Evolutionary conservation across 306 rosid genomes (phyloP).

Genomic region (Adenanthera pavonina): DNA sequence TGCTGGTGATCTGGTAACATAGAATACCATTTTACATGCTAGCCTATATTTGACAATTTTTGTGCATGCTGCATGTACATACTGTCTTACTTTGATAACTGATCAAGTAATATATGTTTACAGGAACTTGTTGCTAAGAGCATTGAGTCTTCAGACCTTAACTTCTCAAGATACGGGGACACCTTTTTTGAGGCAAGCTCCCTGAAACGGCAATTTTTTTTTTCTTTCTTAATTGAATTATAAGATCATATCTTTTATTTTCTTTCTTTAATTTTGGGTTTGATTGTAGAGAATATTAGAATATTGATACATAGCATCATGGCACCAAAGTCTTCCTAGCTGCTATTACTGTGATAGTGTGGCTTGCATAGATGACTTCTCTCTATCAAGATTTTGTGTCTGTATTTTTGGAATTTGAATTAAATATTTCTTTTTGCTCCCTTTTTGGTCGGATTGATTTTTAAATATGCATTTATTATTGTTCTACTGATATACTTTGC

Average conservation of each 20-base stretch:
- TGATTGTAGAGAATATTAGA: neutral
- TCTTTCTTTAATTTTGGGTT: neutral
- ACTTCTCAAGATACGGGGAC: conserved; percentile 86
- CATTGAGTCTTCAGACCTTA: conserved; percentile 73
- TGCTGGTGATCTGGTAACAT: conserved; percentile 99
- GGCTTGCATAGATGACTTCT: conserved; percentile 9
- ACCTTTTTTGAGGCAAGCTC: conserved; percentile 73
- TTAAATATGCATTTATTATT: no score
- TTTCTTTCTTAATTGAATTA: neutral
- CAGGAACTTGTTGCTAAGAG: conserved; percentile 79
- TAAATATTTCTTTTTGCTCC: neutral
- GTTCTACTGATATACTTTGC: neutral
- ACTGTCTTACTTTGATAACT: neutral
- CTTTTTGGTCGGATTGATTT: neutral
- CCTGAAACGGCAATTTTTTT: neutral
- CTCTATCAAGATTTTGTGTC: neutral
- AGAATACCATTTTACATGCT: neutral
- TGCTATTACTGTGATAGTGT: conserved; percentile 15
- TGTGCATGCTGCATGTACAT: neutral
- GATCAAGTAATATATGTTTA: conserved; percentile 17
- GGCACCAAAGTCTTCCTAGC: neutral
- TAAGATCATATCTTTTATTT: neutral
- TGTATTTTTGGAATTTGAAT: neutral
- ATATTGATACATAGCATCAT: neutral
- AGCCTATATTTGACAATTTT: neutral